A percentile compares a stretch with the other conserved stretches of the same genome.
phyloP scores from a whole-genome alignment of 2,329 filamentous ascomycete genomes.

The Alternaria longipes region DNA sequence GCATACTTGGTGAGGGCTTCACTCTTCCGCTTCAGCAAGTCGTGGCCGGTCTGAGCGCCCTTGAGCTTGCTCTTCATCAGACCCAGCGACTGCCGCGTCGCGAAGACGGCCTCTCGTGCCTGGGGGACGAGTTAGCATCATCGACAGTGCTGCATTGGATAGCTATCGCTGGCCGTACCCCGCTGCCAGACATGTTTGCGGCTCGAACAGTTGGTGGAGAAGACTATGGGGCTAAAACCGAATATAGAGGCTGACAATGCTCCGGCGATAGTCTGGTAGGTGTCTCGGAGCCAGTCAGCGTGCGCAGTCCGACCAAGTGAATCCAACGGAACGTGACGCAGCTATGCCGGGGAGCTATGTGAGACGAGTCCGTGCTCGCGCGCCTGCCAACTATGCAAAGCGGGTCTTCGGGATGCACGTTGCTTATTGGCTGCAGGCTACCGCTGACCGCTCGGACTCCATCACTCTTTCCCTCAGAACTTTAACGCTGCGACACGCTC shows the following conservation, averaged over 20 bases:
- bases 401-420: slow-evolving; percentile 9
- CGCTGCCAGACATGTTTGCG: slow-evolving; percentile 63
- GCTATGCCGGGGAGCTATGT: slow-evolving; percentile 24
- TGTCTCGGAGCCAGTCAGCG: slow-evolving; percentile 15
- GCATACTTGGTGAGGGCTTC: slow-evolving; percentile 95
- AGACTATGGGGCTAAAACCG: slow-evolving; percentile 1
- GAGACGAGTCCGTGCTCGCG: slow-evolving; percentile 25
- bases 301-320: slow-evolving; percentile 14
- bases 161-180: slow-evolving; percentile 51
- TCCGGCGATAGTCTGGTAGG: slow-evolving; percentile 3
- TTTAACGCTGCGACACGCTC: slow-evolving; percentile 30
- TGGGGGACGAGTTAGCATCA: slow-evolving; percentile 54
- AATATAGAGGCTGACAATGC: slow-evolving; percentile 12
- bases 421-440: slow-evolving; percentile 21
- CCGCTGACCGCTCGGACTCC: slow-evolving; percentile 23
- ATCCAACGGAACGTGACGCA: slow-evolving; percentile 29
- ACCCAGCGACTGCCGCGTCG: slow-evolving; percentile 94
- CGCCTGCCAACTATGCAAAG: slow-evolving; percentile 27
- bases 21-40: slow-evolving; percentile 94
- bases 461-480: slow-evolving; percentile 26
- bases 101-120: slow-evolving; percentile 96
- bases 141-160: slow-evolving; percentile 28
- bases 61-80: slow-evolving; percentile 99
- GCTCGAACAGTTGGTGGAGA: slow-evolving; percentile 15
- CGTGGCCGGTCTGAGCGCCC: slow-evolving; percentile 80